Evolutionary conservation across 257 asterid genomes (phyloP).

Genomic region (Perilla frutescens): DNA sequence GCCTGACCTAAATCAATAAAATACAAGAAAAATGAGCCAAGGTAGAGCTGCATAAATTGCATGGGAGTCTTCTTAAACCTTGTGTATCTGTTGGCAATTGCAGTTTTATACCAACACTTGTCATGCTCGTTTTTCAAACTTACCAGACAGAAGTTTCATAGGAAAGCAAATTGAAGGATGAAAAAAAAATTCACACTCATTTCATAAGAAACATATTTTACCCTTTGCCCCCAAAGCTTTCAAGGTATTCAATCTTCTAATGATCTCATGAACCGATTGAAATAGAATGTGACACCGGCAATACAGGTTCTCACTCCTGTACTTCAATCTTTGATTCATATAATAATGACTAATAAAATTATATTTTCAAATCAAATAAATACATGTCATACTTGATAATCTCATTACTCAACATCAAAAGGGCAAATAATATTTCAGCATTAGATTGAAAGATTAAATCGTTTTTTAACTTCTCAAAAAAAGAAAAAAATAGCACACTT

Average conservation of each 20-base stretch:
- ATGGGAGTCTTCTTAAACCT: slow-evolving; percentile 30
- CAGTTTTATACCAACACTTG: slow-evolving; percentile 15
- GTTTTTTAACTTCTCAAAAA: neutral
- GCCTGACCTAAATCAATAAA: slow-evolving; percentile 74
- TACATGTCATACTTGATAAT: neutral
- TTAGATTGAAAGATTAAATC: slow-evolving; percentile 11
- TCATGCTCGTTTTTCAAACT: slow-evolving; percentile 16
- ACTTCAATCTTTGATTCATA: slow-evolving; percentile 25
- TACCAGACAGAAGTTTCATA: slow-evolving; percentile 7
- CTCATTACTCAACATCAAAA: slow-evolving; percentile 19
- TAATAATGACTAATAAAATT: neutral
- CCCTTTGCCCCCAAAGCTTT: slow-evolving; percentile 2
- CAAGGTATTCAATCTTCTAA: slow-evolving; percentile 25
- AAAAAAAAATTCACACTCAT: slow-evolving; percentile 15
- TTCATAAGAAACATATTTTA: slow-evolving; percentile 21
- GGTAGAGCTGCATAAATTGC: slow-evolving; percentile 15
- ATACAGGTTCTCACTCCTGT: slow-evolving; percentile 17
- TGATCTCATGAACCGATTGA: slow-evolving; percentile 5
- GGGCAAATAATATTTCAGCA: slow-evolving; percentile 18
- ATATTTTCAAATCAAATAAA: slow-evolving; percentile 22
- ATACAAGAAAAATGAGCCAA: slow-evolving; percentile 35
- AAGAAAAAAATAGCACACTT: neutral
- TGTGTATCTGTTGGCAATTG: slow-evolving; percentile 14
- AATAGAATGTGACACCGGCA: slow-evolving; percentile 15
- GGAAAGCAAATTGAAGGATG: slow-evolving; percentile 20